phyloP scores from a whole-genome alignment of 257 asterid species.

The Osmanthus fragrans region DNA sequence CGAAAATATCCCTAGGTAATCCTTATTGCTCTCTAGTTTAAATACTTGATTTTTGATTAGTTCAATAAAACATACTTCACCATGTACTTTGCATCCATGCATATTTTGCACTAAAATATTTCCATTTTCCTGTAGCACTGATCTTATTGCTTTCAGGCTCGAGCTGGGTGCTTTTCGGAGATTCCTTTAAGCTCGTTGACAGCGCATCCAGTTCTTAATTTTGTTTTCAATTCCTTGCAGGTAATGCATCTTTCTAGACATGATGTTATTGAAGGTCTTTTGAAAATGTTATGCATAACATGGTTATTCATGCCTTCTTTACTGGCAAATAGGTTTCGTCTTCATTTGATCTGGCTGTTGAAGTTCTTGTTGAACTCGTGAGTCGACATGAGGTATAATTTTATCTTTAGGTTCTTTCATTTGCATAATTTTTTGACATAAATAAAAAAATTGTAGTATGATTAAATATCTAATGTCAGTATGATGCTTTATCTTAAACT shows the following conservation, averaged over 20 bases:
- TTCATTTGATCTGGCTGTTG: constrained; percentile 78
- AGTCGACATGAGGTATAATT: constrained; percentile 76
- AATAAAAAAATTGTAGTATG: constrained; percentile 5
- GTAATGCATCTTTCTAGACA: constrained; percentile 36
- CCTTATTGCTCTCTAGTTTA: background rate
- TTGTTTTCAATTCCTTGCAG: constrained; percentile 76
- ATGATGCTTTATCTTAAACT: constrained; percentile 17
- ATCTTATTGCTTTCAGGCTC: constrained; percentile 54
- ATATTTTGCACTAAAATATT: constrained; percentile 19
- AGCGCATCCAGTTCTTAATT: constrained; percentile 69
- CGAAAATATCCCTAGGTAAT: background rate
- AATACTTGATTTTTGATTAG: constrained; percentile 8
- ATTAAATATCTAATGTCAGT: constrained; percentile 7
- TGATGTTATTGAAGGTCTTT: constrained; percentile 21
- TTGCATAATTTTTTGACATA: constrained; percentile 1
- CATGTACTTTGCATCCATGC: constrained; percentile 8
- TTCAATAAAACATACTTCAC: constrained; percentile 14
- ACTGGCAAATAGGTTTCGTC: constrained; percentile 50
- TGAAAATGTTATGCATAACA: constrained; percentile 22
- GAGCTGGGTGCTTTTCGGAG: constrained; percentile 89
- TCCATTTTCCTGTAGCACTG: constrained; percentile 25
- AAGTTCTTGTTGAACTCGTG: constrained; percentile 79
- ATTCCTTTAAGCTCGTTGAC: constrained; percentile 63
- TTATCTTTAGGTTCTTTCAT: constrained; percentile 15
- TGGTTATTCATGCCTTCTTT: constrained; percentile 19